These are phyloP conservation scores for Durio zibethinus DNA, from an alignment of 345 rosid genomes.

Conservation along the genomic window DNA sequence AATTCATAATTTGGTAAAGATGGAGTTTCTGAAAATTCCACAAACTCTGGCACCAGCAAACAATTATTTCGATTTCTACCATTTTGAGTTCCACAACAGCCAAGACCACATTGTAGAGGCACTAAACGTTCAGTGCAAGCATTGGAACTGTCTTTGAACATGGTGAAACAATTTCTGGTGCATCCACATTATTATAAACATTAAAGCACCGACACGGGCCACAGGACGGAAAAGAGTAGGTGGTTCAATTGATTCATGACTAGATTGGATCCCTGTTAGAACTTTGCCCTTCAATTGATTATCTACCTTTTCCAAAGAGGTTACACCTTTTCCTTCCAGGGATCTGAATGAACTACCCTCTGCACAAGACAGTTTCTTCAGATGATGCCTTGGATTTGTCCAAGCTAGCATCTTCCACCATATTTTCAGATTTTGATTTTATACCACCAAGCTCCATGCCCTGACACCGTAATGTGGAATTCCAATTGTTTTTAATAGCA, in stretches of 20 bases:
- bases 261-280: slow-evolving; percentile 27
- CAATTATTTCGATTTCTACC: slow-evolving; percentile 30
- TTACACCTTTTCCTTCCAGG: slow-evolving; percentile 51
- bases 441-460: slow-evolving; percentile 32
- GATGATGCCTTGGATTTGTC: slow-evolving; percentile 60
- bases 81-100: slow-evolving; percentile 52
- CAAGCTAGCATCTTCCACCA: slow-evolving; percentile 38
- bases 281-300: slow-evolving; percentile 38
- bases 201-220: slow-evolving; percentile 61
- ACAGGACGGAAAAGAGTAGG: slow-evolving; percentile 66
- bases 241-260: slow-evolving; percentile 35
- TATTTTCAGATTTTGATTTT: not conserved
- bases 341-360: slow-evolving; percentile 52
- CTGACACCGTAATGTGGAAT: slow-evolving; percentile 67
- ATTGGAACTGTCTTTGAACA: too few species aligned
- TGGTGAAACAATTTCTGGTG: slow-evolving; percentile 34
- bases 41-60: slow-evolving; percentile 76
- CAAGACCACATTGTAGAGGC: slow-evolving; percentile 68
- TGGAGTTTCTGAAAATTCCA: slow-evolving; percentile 60
- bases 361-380: slow-evolving; percentile 73
- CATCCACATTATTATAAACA: slow-evolving; percentile 35
- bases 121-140: slow-evolving; percentile 52
- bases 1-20: slow-evolving; percentile 65
- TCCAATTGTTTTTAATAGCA: slow-evolving; percentile 89
- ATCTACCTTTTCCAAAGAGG: slow-evolving; percentile 42